Base-by-base conservation (phyloP, 2,329 filamentous ascomycete genomes). In the Shiraia sp. region DNA sequence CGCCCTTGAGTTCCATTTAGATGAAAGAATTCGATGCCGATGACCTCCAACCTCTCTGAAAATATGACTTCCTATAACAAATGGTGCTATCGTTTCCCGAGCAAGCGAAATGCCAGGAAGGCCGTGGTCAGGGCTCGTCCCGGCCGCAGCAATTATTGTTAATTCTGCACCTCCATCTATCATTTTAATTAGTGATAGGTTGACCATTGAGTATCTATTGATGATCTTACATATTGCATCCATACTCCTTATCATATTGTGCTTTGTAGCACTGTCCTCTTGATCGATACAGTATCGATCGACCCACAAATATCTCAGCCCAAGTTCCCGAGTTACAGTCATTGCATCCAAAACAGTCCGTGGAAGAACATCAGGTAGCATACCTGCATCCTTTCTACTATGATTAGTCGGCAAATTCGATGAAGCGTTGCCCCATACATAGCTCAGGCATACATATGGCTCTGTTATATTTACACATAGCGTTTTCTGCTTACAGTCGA, bases 81-180 rank as follows among this genome's bases (percentile, higher is more conserved):
- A 10, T 12, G 19, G 24, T 3, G 19, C n/a, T 7, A 12, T 12
- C 9, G 12, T 8, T 9, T 25, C 19, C 2, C 36, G 36, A 16
- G 19, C 9, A 4, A 19, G 13, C 8, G 36, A 39, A 3, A 39
- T 7, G 6, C 38, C 37, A 4, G 43, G 38, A 3, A 46, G 28
- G 13, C 43, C 37, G 14, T 46, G 13, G 10, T 12, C 10, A 12
- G 43, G 12, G 12, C 22, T 28, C 22, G 25, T 7, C 6, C 41
- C 34, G 8, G 38, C 33, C 2, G 45, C 38, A 12, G 49, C 49
- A 12, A 51, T 38, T 10, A 51, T 46, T 2, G 49, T 51, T 3
- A 46, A 10, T 7, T 40, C 14, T 6, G 45, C 49, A 9, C 39
- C 33, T 2, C 17, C 10, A 16, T 49, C 28, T 39, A 30, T 23